phyloP scores from a whole-genome alignment of 345 rosid species.

The Ceriops decandra region DNA sequence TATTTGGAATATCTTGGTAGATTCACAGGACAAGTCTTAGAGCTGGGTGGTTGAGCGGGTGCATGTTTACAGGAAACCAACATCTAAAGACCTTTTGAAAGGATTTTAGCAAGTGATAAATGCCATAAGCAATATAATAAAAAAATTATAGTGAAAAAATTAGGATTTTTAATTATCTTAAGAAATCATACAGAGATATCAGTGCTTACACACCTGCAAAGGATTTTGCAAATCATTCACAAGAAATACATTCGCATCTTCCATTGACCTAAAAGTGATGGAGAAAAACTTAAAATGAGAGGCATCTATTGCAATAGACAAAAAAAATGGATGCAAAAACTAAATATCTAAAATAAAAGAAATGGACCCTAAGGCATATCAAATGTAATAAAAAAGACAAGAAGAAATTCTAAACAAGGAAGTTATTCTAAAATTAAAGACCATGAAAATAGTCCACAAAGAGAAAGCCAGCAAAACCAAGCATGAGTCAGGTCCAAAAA shows the following conservation, averaged over 20 bases:
- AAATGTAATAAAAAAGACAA: not conserved
- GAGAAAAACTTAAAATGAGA: constrained; percentile 14
- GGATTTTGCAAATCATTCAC: constrained; percentile 89
- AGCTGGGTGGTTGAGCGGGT: not conserved
- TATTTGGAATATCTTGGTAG: not conserved
- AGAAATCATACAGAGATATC: constrained; percentile 2
- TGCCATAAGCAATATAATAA: not conserved
- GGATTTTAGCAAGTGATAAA: constrained; percentile 4
- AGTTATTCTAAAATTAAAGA: not conserved
- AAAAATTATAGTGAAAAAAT: not conserved
- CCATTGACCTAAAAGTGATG: constrained; percentile 59
- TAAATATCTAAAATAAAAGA: not conserved
- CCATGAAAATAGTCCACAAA: not conserved
- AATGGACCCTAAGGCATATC: not conserved
- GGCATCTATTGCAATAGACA: constrained; percentile 2
- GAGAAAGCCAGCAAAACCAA: not conserved
- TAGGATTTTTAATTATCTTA: not conserved
- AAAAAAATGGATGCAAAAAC: not conserved
- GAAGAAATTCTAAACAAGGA: too few species aligned
- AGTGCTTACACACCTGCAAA: constrained; percentile 58
- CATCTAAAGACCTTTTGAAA: constrained; percentile 6
- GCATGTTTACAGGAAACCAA: not conserved
- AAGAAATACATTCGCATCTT: constrained; percentile 85
- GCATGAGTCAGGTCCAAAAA: not conserved
- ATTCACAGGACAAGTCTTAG: not conserved